Percentiles rank a stretch among this genome's conserved stretches.
Conservation (phyloP, 805 yeast genomes). For the Myxozyma kluyveri region DNA sequence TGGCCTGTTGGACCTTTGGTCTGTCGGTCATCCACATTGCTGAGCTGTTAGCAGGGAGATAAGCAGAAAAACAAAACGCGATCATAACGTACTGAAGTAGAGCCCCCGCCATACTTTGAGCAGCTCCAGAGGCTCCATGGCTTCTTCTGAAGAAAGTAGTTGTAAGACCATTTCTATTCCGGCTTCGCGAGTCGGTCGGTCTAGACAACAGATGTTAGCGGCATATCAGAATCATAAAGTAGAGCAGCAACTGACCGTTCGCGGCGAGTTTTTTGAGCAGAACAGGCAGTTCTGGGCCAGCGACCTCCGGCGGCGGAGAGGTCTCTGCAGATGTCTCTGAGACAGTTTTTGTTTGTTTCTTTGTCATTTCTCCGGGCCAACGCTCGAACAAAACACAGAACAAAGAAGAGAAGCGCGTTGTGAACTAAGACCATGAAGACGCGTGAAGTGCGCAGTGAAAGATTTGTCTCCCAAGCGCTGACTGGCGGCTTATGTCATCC, state of each 20-base stretch:
- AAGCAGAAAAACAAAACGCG: not conserved
- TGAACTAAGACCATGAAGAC: too few relatives aligned
- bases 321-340: not conserved
- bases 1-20: conserved; percentile 84
- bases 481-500: too few relatives aligned
- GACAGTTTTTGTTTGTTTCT: not conserved
- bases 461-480: too few relatives aligned
- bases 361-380: too few relatives aligned
- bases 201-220: conserved; percentile 3
- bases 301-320: not conserved
- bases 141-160: conserved; percentile 9
- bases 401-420: too few relatives aligned
- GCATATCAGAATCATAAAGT: not conserved
- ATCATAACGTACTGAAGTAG: conserved; percentile 49
- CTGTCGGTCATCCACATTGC: conserved; percentile 97
- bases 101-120: conserved; percentile 96
- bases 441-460: too few relatives aligned
- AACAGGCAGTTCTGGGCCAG: not conserved
- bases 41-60: conserved; percentile 2
- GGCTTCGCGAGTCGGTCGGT: conserved; percentile 27
- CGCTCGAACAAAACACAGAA: too few relatives aligned
- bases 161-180: conserved; percentile 10
- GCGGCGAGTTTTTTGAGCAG: conserved; percentile 83
- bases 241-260: conserved; percentile 47
- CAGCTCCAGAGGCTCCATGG: conserved; percentile 45